Evolutionary conservation across 108 stramenopile genomes (phyloP).

Genomic region (Cyclotella cryptica): DNA sequence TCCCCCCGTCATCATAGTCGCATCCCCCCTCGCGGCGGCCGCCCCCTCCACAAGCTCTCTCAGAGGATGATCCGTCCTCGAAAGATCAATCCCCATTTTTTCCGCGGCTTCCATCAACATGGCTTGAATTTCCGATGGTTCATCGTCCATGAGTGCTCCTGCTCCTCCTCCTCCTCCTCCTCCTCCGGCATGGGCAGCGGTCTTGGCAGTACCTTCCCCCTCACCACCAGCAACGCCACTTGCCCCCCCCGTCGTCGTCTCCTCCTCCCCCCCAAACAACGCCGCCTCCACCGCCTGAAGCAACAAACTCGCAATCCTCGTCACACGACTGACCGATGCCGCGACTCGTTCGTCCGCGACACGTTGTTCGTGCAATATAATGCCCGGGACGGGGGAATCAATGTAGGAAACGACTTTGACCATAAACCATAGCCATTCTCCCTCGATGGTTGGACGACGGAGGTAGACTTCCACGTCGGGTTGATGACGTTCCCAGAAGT

Average conservation of each 20-base stretch:
- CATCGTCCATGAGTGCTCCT: constrained; percentile 53
- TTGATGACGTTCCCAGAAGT: constrained; percentile 84
- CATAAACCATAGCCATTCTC: constrained; percentile 79
- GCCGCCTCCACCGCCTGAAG: constrained; percentile 76
- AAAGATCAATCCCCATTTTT: constrained; percentile 43
- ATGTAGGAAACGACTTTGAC: constrained; percentile 78
- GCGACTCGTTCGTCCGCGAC: constrained; percentile 55
- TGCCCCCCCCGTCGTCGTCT: neutral
- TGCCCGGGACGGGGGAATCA: constrained; percentile 73
- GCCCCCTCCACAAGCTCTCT: constrained; percentile 44
- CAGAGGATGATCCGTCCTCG: constrained; percentile 38
- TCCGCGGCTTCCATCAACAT: constrained; percentile 56
- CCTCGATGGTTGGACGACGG: constrained; percentile 68
- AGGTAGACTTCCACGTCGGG: constrained; percentile 81
- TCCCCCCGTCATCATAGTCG: neutral
- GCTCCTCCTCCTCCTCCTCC: constrained; percentile 22
- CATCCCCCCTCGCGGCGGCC: neutral
- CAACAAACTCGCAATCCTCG: constrained; percentile 71
- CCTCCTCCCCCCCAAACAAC: constrained; percentile 16
- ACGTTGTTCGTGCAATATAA: constrained; percentile 64
- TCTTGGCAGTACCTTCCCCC: constrained; percentile 16
- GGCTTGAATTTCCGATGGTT: constrained; percentile 65
- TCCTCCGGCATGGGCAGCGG: neutral
- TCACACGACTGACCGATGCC: constrained; percentile 59
- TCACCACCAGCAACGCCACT: too few relatives aligned